phyloP scores from a whole-genome alignment of 2,329 filamentous ascomycete species.

The Neoascochyta sp. region DNA sequence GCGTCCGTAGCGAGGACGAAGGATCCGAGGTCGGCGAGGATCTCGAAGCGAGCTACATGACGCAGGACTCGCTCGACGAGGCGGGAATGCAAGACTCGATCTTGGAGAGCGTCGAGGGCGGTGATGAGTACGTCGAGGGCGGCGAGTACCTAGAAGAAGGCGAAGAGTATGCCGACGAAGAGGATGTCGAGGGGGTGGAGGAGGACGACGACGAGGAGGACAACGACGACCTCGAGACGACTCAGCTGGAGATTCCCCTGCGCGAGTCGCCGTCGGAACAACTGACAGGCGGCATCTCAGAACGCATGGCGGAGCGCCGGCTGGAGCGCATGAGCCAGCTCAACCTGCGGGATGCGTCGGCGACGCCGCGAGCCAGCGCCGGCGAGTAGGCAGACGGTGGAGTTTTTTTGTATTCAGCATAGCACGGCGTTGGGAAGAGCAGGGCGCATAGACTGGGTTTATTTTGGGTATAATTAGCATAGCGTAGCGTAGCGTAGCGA shows the following conservation, averaged over 20 bases:
- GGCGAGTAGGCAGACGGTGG: no score
- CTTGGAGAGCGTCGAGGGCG: conserved; percentile 49
- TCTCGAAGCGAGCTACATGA: conserved; percentile 56
- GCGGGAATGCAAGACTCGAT: conserved; percentile 46
- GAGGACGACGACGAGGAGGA: conserved; percentile 24
- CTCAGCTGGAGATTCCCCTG: neutral
- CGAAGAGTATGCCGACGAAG: conserved; percentile 12
- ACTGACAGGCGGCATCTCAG: conserved; percentile 7
- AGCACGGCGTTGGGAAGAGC: neutral
- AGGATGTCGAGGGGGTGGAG: conserved; percentile 19
- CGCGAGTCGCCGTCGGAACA: conserved; percentile 6
- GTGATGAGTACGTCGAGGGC: no score
- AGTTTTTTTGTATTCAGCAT: no score
- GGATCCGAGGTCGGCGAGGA: conserved; percentile 45
- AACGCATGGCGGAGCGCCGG: conserved; percentile 9
- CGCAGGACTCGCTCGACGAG: conserved; percentile 50
- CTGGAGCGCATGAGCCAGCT: conserved; percentile 12
- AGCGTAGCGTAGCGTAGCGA: neutral
- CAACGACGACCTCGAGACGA: conserved; percentile 2
- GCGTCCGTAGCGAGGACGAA: conserved; percentile 51
- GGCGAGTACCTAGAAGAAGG: conserved; percentile 8
- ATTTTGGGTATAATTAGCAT: neutral
- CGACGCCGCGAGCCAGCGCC: conserved; percentile 18
- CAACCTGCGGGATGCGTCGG: conserved; percentile 16
- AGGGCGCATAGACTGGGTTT: neutral